phyloP scores from a whole-genome alignment of 2,329 filamentous ascomycete species.

The Sporothrix dimorphospora region DNA sequence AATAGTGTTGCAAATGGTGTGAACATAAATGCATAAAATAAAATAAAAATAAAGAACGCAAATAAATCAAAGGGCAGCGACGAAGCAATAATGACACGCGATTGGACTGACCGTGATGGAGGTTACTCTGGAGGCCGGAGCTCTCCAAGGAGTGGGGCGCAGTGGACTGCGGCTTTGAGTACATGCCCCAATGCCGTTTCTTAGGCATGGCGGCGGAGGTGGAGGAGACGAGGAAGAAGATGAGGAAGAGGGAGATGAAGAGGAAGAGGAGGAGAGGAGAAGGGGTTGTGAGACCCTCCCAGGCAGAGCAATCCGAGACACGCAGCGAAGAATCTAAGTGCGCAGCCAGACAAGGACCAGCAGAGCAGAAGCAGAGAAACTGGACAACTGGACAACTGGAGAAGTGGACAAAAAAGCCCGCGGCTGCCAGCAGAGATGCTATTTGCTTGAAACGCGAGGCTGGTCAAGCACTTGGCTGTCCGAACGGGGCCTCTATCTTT shows the following conservation, averaged over 20 bases:
- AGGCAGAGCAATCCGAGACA: conserved; percentile 29
- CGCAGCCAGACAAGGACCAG: not conserved
- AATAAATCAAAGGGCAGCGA: not conserved
- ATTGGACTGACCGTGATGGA: conserved; percentile 33
- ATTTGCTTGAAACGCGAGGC: conserved; percentile 18
- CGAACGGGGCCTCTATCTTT: not conserved
- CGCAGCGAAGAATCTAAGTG: conserved; percentile 5
- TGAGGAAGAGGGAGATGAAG: not conserved
- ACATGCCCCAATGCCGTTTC: conserved; percentile 60
- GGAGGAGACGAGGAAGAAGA: not conserved
- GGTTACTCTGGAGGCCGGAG: conserved; percentile 36
- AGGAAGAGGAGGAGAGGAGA: not conserved
- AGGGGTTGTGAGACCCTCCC: conserved; percentile 25
- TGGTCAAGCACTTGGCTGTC: not conserved
- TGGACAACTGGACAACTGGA: not conserved
- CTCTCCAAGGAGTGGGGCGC: conserved; percentile 54
- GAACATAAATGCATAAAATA: not conserved
- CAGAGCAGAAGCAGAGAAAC: not conserved
- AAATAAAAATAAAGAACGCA: not conserved
- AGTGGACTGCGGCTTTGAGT: conserved; percentile 62
- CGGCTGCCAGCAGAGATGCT: conserved; percentile 19
- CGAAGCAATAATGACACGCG: not conserved
- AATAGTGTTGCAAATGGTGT: not conserved
- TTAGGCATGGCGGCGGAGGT: conserved; percentile 57
- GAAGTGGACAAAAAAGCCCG: not conserved